These are phyloP conservation scores for Ganoderma lucidum DNA, from an alignment of 1,284 basidiomycete species.

Conservation along the genomic window DNA sequence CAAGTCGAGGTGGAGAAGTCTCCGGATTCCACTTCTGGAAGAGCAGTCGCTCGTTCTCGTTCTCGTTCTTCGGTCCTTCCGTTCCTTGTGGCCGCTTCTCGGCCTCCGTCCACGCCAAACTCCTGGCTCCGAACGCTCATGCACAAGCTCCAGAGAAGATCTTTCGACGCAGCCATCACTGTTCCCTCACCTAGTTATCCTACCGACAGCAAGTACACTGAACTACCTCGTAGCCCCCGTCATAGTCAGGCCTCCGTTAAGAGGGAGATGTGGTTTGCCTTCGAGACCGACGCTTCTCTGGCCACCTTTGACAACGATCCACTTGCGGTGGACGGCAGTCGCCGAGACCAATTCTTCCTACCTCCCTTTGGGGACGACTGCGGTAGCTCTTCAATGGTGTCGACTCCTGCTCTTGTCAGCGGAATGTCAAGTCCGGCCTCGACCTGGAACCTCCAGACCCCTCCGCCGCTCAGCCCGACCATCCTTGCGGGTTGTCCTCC, in stretches of 20 bases:
- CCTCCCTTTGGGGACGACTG: not conserved
- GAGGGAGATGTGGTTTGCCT: not conserved
- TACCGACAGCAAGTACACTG: not conserved
- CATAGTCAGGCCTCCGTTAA: not conserved
- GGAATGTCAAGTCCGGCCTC: not conserved
- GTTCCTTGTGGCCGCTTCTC: not conserved
- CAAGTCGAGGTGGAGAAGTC: not conserved
- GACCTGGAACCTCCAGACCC: not conserved
- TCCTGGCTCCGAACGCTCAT: not conserved
- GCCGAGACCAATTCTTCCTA: not conserved
- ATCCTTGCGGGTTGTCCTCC: not conserved
- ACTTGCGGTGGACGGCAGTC: not conserved
- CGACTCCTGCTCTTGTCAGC: not conserved
- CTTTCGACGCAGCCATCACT: not conserved
- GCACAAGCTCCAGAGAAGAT: not conserved
- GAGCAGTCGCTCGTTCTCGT: not conserved
- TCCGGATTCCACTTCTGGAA: not conserved
- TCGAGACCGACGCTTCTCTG: not conserved
- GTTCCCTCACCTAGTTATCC: not conserved
- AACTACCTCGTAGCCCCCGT: not conserved
- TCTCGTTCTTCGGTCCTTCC: not conserved
- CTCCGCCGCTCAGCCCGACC: not conserved
- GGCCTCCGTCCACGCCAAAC: not conserved
- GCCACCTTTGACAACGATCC: not conserved
- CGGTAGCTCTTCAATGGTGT: not conserved